Evolutionary conservation across 805 yeast species (phyloP).

Genomic region (Cyberlindnera bimundalis): DNA sequence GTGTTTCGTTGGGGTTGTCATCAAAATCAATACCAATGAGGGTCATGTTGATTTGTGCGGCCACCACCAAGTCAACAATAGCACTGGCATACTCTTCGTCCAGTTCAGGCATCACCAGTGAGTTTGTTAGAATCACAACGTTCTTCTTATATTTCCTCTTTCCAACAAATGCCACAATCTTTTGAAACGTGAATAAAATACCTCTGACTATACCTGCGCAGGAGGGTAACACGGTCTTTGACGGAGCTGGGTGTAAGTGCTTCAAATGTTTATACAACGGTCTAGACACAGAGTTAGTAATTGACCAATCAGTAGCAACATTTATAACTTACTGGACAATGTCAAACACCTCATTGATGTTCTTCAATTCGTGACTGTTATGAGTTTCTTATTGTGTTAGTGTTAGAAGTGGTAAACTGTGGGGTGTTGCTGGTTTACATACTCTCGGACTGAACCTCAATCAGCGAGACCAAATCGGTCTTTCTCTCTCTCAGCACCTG

Average conservation of each 20-base stretch:
- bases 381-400: neutral
- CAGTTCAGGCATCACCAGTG: constrained; percentile 14
- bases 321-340: neutral
- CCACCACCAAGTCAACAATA: constrained; percentile 7
- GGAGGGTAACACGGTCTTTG: neutral
- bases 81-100: constrained; percentile 10
- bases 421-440: too few species aligned
- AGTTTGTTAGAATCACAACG: constrained; percentile 25
- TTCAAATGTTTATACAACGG: constrained; percentile 5
- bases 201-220: constrained; percentile 18
- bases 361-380: constrained; percentile 1
- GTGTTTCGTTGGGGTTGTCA: neutral
- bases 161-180: constrained; percentile 14
- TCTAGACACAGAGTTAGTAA: neutral
- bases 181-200: constrained; percentile 11
- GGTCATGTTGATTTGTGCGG: constrained; percentile 15
- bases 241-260: constrained; percentile 3
- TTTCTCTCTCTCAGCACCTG: constrained; percentile 30
- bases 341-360: constrained; percentile 3
- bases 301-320: neutral
- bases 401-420: too few species aligned
- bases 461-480: constrained; percentile 39
- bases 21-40: constrained; percentile 25
- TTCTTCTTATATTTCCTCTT: constrained; percentile 26
- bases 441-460: constrained; percentile 26